These are phyloP conservation scores for Guillardia theta DNA, from an alignment of 78 protist species.

Conservation along the genomic window DNA sequence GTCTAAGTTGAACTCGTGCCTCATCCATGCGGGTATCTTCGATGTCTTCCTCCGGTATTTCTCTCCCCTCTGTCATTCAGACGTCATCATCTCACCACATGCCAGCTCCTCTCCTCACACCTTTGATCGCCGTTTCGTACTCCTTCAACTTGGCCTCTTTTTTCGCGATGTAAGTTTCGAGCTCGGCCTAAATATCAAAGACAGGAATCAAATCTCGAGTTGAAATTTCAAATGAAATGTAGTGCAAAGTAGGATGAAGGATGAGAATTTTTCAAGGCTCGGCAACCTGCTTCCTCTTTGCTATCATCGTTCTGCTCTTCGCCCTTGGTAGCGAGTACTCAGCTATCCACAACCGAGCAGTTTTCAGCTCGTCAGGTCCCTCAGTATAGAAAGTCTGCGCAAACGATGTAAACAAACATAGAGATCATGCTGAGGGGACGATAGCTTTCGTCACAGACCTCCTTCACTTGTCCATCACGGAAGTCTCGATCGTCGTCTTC, in stretches of 20 bases:
- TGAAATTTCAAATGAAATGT: no score
- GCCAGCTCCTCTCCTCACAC: not conserved
- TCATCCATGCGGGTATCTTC: slow-evolving; percentile 17
- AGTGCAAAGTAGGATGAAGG: no score
- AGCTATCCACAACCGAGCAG: not conserved
- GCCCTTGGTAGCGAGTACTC: not conserved
- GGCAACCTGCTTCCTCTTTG: not conserved
- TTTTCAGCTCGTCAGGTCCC: not conserved
- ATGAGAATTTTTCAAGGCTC: no score
- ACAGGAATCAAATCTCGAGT: no score
- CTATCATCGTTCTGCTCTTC: not conserved
- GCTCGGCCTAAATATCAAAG: not conserved
- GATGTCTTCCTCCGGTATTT: not conserved
- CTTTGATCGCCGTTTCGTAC: not conserved
- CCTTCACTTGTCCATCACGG: no score
- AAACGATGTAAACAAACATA: no score
- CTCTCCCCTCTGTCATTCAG: not conserved
- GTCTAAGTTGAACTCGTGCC: not conserved
- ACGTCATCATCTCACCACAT: not conserved
- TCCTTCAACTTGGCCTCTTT: not conserved
- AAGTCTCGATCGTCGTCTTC: no score
- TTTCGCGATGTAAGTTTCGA: not conserved
- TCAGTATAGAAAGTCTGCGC: slow-evolving; percentile 4
- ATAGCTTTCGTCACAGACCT: no score
- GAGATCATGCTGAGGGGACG: no score